Conservation (phyloP, 495 filamentous ascomycete genomes). For the Haplographium delicatum region DNA sequence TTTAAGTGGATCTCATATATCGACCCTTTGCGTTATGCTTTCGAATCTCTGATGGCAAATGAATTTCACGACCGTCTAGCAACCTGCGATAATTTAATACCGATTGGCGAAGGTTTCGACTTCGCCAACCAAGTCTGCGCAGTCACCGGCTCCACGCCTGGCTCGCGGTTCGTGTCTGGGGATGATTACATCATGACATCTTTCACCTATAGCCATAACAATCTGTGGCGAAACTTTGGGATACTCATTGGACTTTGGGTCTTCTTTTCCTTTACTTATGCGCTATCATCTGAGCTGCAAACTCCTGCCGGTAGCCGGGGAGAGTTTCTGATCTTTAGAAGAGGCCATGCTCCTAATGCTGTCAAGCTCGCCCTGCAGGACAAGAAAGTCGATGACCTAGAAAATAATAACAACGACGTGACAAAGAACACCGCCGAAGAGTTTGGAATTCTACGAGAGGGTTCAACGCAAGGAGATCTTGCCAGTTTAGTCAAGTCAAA, state of each 20-base stretch:
- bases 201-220: slow-evolving; percentile 54
- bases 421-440: slow-evolving; percentile 23
- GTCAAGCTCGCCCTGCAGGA: slow-evolving; percentile 31
- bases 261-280: not conserved
- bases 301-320: not conserved
- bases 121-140: slow-evolving; percentile 57
- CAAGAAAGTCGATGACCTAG: slow-evolving; percentile 59
- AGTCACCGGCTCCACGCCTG: slow-evolving; percentile 48
- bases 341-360: slow-evolving; percentile 39
- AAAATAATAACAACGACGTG: slow-evolving; percentile 42
- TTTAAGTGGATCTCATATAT: slow-evolving; percentile 85
- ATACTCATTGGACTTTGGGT: slow-evolving; percentile 33
- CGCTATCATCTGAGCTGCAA: not conserved
- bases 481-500: slow-evolving; percentile 43
- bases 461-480: slow-evolving; percentile 48
- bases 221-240: slow-evolving; percentile 80
- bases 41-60: slow-evolving; percentile 86
- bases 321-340: slow-evolving; percentile 40
- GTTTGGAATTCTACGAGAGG: slow-evolving; percentile 17
- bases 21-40: slow-evolving; percentile 80
- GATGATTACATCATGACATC: slow-evolving; percentile 50
- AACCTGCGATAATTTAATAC: slow-evolving; percentile 57
- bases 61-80: slow-evolving; percentile 55
- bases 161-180: slow-evolving; percentile 44
- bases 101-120: slow-evolving; percentile 26